Evolutionary conservation across 306 rosid species (phyloP), one percentile per base, ranked within the genome.

Genomic region (Acacia acuminata): DNA sequence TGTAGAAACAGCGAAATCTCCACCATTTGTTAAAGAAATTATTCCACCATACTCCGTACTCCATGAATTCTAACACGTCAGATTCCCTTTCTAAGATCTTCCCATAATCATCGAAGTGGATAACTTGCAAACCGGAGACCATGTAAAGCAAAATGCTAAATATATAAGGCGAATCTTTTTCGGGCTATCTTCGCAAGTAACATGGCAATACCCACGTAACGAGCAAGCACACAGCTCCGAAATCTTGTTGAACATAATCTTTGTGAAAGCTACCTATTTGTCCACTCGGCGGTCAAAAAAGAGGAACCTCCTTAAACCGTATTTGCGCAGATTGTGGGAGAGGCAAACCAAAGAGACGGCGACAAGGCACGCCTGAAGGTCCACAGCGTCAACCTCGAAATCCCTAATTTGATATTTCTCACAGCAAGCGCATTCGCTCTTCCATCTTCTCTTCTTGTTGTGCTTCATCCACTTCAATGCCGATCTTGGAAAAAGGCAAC

Each of bases 131-230:
- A n/a, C n/a, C n/a, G n/a, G n/a, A n/a, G n/a, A n/a, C n/a, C n/a
- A n/a, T n/a, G n/a, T n/a, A n/a, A n/a, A n/a, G n/a, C n/a, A n/a
- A n/a, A n/a, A n/a, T n/a, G n/a, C n/a, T n/a, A n/a, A n/a, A 71
- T 84, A 84, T 9, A 86, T 64, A 75, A 90, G 81, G 32, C 97
- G 94, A 51, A 88, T 36, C 4, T 81, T 81, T 94, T 97, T 25
- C 97, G 85, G 13, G 20, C 86, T 27, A 90, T 87, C 87, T 91
- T 94, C 84, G 51, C 63, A 89, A 34, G 68, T 91, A 78, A 61
- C 94, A 91, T 6, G 91, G 98, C 22, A 90, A 80, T 13, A 89
- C 82, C 97, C 93, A 94, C 79, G 82, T 61, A 81, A 90, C 2
- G 36, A 91, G 89, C 89, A 90, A 82, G n/a, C 91, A 90, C 68